These are phyloP conservation scores for Cyberlindnera lachancei DNA, from an alignment of 805 yeast genomes.

Conservation along the genomic window DNA sequence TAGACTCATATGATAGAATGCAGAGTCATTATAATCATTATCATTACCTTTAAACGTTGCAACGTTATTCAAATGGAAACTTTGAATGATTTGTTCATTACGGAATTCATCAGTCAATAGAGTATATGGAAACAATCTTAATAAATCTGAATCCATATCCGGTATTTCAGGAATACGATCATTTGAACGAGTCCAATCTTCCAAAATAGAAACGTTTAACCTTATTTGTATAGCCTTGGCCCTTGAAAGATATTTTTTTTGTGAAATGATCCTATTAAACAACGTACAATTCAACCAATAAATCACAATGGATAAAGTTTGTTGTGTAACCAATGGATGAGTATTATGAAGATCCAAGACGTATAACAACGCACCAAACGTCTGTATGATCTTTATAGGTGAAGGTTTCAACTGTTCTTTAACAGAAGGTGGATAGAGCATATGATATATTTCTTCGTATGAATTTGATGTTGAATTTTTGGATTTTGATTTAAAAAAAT, in stretches of 20 bases:
- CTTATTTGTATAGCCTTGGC: slow-evolving; percentile 85
- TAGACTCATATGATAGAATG: slow-evolving; percentile 58
- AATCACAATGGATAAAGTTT: slow-evolving; percentile 68
- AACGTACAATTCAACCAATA: slow-evolving; percentile 68
- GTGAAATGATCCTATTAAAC: slow-evolving; percentile 66
- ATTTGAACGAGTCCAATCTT: slow-evolving; percentile 77
- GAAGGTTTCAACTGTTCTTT: slow-evolving; percentile 80
- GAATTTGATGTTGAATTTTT: slow-evolving; percentile 36
- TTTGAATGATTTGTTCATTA: slow-evolving; percentile 1
- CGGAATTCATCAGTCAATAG: slow-evolving; percentile 23
- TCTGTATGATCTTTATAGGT: slow-evolving; percentile 77
- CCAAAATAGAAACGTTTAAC: slow-evolving; percentile 75
- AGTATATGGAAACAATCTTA: slow-evolving; percentile 32
- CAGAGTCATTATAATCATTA: slow-evolving; percentile 38
- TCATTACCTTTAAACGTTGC: slow-evolving; percentile 15
- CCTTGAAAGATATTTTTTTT: slow-evolving; percentile 67
- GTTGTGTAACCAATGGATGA: slow-evolving; percentile 70
- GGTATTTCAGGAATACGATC: slow-evolving; percentile 24
- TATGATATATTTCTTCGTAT: slow-evolving; percentile 69
- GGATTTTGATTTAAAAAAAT: slow-evolving; percentile 39
- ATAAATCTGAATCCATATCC: slow-evolving; percentile 29
- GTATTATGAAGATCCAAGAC: slow-evolving; percentile 77
- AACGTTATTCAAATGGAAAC: slow-evolving; percentile 7
- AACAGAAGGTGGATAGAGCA: slow-evolving; percentile 80
- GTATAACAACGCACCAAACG: slow-evolving; percentile 81